Evolutionary conservation across 2,329 filamentous ascomycete genomes (phyloP).

Genomic region (Cadophora luteo-olivacea): DNA sequence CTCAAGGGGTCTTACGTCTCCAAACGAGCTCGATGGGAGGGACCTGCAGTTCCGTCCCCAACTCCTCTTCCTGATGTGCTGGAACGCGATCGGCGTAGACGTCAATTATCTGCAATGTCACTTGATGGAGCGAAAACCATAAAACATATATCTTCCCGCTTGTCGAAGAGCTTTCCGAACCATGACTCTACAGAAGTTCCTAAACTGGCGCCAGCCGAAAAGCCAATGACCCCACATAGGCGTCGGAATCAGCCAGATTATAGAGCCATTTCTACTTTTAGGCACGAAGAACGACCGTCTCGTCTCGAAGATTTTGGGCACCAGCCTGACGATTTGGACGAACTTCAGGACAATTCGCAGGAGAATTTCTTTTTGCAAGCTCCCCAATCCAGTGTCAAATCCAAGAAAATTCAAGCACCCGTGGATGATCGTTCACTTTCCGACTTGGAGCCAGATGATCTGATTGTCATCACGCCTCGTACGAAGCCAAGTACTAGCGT

Average conservation of each 20-base stretch:
- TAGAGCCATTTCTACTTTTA: not conserved
- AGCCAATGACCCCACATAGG: not conserved
- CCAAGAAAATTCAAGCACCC: not conserved
- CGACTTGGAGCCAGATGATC: conserved; percentile 25
- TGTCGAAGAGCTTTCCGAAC: not conserved
- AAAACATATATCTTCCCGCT: not conserved
- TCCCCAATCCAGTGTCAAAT: conserved; percentile 10
- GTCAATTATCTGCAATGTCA: conserved; percentile 18
- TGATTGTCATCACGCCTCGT: conserved; percentile 19
- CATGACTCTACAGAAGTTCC: not conserved
- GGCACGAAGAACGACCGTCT: not conserved
- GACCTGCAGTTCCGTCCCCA: conserved; percentile 37
- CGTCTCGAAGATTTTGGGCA: conserved; percentile 6
- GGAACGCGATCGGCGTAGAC: conserved; percentile 21
- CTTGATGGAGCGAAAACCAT: not conserved
- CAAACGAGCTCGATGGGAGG: conserved; percentile 42
- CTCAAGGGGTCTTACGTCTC: conserved; percentile 42
- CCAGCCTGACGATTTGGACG: conserved; percentile 23
- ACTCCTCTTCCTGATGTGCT: conserved; percentile 36
- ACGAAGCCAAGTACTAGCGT: not conserved
- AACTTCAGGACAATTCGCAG: conserved; percentile 22
- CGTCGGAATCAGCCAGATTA: not conserved
- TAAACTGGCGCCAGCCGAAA: not conserved
- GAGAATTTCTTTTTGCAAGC: conserved; percentile 7
- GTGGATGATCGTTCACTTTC: conserved; percentile 14